Evolutionary conservation across 495 filamentous ascomycete species (phyloP).

Genomic region (Hyaloscypha variabilis): DNA sequence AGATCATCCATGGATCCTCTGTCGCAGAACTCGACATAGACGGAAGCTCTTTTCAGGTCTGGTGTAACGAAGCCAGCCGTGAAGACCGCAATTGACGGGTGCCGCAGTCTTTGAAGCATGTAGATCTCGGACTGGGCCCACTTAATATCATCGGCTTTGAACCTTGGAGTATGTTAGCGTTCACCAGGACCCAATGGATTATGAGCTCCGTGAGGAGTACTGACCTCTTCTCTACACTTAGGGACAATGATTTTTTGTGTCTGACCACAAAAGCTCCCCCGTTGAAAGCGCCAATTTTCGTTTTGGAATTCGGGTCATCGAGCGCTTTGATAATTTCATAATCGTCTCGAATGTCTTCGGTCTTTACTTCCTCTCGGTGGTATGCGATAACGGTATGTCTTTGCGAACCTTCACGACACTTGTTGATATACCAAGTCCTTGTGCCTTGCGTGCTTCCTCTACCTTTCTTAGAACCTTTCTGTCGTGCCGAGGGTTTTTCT

Average conservation of each 20-base stretch:
- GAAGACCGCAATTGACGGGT: conserved; percentile 26
- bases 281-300: conserved; percentile 27
- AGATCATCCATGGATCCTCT: conserved; percentile 27
- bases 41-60: conserved; percentile 3
- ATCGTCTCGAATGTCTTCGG: conserved; percentile 9
- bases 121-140: conserved; percentile 26
- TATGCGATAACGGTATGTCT: background rate
- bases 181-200: no score
- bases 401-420: no score
- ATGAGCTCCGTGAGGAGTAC: background rate
- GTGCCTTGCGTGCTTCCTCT: background rate
- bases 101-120: conserved; percentile 27
- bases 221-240: conserved; percentile 31
- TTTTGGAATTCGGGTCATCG: conserved; percentile 23
- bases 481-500: conserved; percentile 15
- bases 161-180: background rate
- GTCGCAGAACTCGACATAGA: conserved; percentile 36
- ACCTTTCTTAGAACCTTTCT: background rate
- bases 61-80: conserved; percentile 18
- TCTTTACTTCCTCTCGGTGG: background rate
- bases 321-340: conserved; percentile 26
- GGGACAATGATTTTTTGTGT: background rate
- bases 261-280: conserved; percentile 32
- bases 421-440: no score
- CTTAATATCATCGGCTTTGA: background rate